Evolutionary conservation across 768 basidiomycete genomes (phyloP).

Genomic region (Boletus rubropictus): DNA sequence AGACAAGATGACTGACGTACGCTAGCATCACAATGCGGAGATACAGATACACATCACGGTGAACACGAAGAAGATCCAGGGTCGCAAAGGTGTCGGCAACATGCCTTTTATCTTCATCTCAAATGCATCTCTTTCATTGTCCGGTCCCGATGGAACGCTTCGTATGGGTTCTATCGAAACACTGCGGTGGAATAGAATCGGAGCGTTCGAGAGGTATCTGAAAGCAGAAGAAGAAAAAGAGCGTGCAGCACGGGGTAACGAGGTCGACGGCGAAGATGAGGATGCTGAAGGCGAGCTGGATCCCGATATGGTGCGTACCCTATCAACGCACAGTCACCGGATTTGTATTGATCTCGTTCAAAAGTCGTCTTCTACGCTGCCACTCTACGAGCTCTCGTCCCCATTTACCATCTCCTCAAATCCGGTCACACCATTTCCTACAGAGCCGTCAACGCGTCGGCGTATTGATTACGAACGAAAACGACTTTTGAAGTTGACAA

Average conservation of each 20-base stretch:
- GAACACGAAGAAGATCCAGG: slow-evolving; percentile 46
- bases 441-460: slow-evolving; percentile 22
- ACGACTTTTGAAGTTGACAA: slow-evolving; percentile 26
- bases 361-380: slow-evolving; percentile 28
- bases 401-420: slow-evolving; percentile 24
- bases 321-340: background rate
- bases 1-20: background rate
- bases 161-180: slow-evolving; percentile 22
- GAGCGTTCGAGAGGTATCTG: slow-evolving; percentile 24
- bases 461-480: slow-evolving; percentile 29
- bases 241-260: slow-evolving; percentile 12
- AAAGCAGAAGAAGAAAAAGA: slow-evolving; percentile 27
- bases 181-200: slow-evolving; percentile 28
- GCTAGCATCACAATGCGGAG: slow-evolving; percentile 48
- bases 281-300: slow-evolving; percentile 26
- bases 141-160: slow-evolving; percentile 19
- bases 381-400: slow-evolving; percentile 22
- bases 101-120: slow-evolving; percentile 57
- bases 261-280: slow-evolving; percentile 17
- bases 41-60: slow-evolving; percentile 60
- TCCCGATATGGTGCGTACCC: slow-evolving; percentile 23
- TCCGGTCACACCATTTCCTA: slow-evolving; percentile 28
- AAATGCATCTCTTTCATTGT: slow-evolving; percentile 34
- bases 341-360: background rate
- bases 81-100: slow-evolving; percentile 55